Conservation (phyloP, 106 monocot genomes). For the Amphibolis antarctica region DNA sequence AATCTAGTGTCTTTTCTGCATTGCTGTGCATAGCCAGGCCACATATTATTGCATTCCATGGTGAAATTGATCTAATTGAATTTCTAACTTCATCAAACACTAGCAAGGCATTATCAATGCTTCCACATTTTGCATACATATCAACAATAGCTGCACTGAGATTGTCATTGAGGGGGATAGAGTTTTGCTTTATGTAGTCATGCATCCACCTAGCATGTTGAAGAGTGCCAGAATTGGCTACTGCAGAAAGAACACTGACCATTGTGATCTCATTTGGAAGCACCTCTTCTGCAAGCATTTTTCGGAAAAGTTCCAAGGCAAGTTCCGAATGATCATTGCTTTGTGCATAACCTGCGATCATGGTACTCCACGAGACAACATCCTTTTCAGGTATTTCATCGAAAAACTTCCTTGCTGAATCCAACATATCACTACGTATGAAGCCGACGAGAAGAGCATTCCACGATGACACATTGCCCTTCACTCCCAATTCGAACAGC, state of each 20-base stretch:
- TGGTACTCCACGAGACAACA: constrained; percentile 58
- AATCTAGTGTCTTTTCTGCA: constrained; percentile 14
- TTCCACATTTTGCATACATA: constrained; percentile 67
- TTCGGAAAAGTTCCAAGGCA: constrained; percentile 36
- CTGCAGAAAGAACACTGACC: constrained; percentile 35
- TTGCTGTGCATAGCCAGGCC: constrained; percentile 53
- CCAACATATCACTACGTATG: constrained; percentile 22
- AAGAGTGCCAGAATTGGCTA: constrained; percentile 36
- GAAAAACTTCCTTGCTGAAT: constrained; percentile 34
- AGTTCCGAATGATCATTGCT: constrained; percentile 12
- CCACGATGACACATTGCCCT: constrained; percentile 41
- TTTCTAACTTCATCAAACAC: constrained; percentile 25
- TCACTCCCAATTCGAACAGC: constrained; percentile 27
- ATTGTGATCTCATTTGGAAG: constrained; percentile 56
- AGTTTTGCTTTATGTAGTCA: constrained; percentile 21
- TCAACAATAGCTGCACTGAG: constrained; percentile 42
- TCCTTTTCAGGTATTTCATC: constrained; percentile 50
- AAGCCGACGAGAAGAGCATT: constrained; percentile 51
- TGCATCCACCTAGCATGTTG: constrained; percentile 47
- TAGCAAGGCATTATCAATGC: constrained; percentile 20
- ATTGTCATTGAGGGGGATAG: constrained; percentile 37
- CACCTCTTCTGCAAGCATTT: constrained; percentile 26
- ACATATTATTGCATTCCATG: constrained; percentile 65
- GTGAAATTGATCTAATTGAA: constrained; percentile 14
- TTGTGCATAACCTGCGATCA: constrained; percentile 58